A percentile compares a stretch with the other conserved stretches of the same genome.
Evolutionary conservation across 129 eudicot genomes (phyloP).

Genomic region (Gnaphalium uliginosum): DNA sequence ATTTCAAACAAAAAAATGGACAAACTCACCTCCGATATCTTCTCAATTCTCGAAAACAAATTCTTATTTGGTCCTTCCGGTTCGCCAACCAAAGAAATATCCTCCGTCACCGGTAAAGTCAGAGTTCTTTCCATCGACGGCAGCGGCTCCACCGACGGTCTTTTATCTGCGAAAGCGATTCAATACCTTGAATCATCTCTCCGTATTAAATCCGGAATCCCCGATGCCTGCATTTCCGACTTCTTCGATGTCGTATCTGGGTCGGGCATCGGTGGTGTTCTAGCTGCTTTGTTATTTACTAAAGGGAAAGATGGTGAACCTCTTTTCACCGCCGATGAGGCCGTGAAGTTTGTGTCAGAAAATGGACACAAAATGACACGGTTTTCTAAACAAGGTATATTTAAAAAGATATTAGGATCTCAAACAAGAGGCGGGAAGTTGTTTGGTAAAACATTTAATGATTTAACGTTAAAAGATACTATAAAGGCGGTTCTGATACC

Average conservation of each 20-base stretch:
- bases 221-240: constrained; percentile 56
- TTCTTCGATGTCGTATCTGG: constrained; percentile 83
- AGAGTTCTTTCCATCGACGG: constrained; percentile 71
- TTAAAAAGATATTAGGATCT: constrained; percentile 4
- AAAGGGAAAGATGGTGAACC: constrained; percentile 53
- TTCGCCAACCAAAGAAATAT: constrained; percentile 15
- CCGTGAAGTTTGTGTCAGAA: constrained; percentile 41
- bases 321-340: constrained; percentile 59
- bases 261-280: constrained; percentile 65
- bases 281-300: constrained; percentile 61
- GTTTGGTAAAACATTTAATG: constrained; percentile 51
- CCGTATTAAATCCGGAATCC: constrained; percentile 53
- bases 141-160: constrained; percentile 58
- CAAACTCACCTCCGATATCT: constrained; percentile 65
- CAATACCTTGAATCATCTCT: constrained; percentile 49
- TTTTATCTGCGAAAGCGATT: constrained; percentile 63
- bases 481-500: constrained; percentile 77
- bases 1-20: constrained; percentile 37
- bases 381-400: constrained; percentile 24
- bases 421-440: constrained; percentile 38
- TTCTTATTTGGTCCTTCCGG: constrained; percentile 57
- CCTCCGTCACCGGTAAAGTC: constrained; percentile 47
- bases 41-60: constrained; percentile 77
- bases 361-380: constrained; percentile 33
- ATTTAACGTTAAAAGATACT: constrained; percentile 62